A percentile compares a stretch with the other conserved stretches of the same genome.
Conservation (phyloP, 2,329 filamentous ascomycete species). For the Sporothrix brasiliensis region DNA sequence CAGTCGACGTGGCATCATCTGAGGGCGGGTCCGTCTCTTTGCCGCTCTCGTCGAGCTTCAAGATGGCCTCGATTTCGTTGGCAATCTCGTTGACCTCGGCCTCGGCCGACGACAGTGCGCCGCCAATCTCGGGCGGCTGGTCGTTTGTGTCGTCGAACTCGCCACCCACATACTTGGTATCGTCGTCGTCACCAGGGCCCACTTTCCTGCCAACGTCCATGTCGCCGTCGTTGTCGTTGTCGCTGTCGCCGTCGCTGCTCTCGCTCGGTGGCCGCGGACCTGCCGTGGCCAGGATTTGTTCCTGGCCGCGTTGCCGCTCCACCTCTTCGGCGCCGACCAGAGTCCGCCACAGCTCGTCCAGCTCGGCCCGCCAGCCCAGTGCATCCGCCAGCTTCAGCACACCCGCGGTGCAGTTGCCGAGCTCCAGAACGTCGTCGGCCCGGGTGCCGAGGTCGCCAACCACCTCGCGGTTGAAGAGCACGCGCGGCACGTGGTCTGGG, state of each 20-base stretch:
- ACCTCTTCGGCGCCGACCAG: slow-evolving; percentile 66
- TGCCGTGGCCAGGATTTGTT: slow-evolving; percentile 51
- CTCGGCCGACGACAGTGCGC: slow-evolving; percentile 29
- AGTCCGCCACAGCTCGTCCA: slow-evolving; percentile 73
- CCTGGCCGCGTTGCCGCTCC: slow-evolving; percentile 50
- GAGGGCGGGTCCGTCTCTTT: not conserved
- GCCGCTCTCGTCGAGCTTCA: slow-evolving; percentile 29
- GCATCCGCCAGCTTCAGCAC: slow-evolving; percentile 76
- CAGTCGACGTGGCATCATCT: not conserved
- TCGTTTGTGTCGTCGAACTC: slow-evolving; percentile 25
- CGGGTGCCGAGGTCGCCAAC: slow-evolving; percentile 79
- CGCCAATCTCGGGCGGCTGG: slow-evolving; percentile 31
- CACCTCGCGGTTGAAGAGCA: slow-evolving; percentile 84
- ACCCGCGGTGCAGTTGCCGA: slow-evolving; percentile 82
- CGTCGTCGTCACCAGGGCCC: not conserved
- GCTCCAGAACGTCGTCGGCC: slow-evolving; percentile 78
- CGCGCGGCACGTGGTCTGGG: slow-evolving; percentile 64
- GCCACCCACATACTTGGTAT: not conserved
- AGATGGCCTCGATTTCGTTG: slow-evolving; percentile 31
- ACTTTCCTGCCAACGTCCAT: not conserved
- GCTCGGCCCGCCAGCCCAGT: slow-evolving; percentile 82
- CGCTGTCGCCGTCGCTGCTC: slow-evolving; percentile 36
- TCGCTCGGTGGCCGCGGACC: slow-evolving; percentile 40
- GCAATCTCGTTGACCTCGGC: slow-evolving; percentile 34
- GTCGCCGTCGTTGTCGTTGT: slow-evolving; percentile 1